A percentile compares a stretch with the other conserved stretches of the same genome.
These are phyloP conservation scores for Tylopilus felleus DNA, from an alignment of 768 basidiomycete species.

Conservation along the genomic window DNA sequence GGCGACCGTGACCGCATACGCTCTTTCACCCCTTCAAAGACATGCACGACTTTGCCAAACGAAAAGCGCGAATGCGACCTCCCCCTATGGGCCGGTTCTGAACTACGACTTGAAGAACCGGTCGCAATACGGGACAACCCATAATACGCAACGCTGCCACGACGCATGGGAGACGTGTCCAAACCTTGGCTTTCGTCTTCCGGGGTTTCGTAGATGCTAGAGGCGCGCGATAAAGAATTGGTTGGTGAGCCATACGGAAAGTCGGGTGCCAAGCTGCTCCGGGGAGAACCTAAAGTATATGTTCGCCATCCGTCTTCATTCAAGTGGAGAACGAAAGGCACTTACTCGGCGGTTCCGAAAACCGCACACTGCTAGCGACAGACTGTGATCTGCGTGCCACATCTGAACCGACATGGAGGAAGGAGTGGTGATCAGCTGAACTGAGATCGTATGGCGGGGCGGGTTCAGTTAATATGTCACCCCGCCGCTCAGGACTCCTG, in stretches of 20 bases:
- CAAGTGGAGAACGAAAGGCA: neutral
- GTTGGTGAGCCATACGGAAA: constrained; percentile 5
- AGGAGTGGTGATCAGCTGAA: neutral
- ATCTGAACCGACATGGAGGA: constrained; percentile 6
- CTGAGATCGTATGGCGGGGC: constrained; percentile 33
- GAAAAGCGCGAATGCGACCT: constrained; percentile 48
- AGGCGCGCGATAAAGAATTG: constrained; percentile 34
- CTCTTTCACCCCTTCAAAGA: constrained; percentile 42
- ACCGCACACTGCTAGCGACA: constrained; percentile 10
- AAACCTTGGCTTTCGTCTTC: constrained; percentile 29
- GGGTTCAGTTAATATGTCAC: constrained; percentile 12
- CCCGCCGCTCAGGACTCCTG: neutral
- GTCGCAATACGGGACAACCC: constrained; percentile 16
- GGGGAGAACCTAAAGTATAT: constrained; percentile 10
- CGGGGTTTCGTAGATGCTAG: constrained; percentile 41
- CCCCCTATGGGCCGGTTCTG: constrained; percentile 29
- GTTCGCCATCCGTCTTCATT: neutral
- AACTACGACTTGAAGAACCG: constrained; percentile 13
- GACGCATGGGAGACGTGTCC: constrained; percentile 1
- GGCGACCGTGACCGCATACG: constrained; percentile 49
- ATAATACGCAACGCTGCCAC: constrained; percentile 10
- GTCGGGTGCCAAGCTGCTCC: neutral
- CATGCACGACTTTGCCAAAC: constrained; percentile 49
- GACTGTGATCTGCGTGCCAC: constrained; percentile 5
- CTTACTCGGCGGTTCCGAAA: constrained; percentile 11